Base-by-base conservation (phyloP, 2,329 filamentous ascomycete species). In the Ascochyta viciae-villosae region DNA sequence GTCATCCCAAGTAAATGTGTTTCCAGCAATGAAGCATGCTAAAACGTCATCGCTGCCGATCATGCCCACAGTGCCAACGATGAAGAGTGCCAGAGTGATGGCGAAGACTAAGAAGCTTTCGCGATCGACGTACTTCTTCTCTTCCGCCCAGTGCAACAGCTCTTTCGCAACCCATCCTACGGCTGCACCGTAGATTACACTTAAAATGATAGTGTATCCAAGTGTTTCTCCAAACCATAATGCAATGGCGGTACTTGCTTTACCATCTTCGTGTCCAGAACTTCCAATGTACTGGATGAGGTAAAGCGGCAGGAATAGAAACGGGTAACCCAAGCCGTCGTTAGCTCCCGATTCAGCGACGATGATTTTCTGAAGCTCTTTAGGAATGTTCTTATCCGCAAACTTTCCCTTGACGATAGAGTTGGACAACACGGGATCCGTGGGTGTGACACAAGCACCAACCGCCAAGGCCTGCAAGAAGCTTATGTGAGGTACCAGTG, bases 381-480 rank as follows among this genome's bases (percentile, higher is more conserved):
- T 88, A 0, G 93, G 92, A 16, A 96, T 88, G 71, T 96, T 95
- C 67, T 92, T 89, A 68, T 96, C 92, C 1, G 93, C 93, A 71
- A 96, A 97, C 66, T 91, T 93, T 29, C 92, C 92, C 78, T 96
- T 96, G 41, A 96, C 91, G 54, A 96, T 96, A 3, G 90, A 90
- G 61, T 95, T 94, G 15, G 90, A 94, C 34, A 96, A 76, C 1
- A 96, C 87, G 0, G 93, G 93, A 67, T 97, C 93, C 0, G 93
- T 96, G 0, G 92, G 93, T 2, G 93, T 95, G n/a, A 97, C 87
- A 68, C 92, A 96, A 0, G 92, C 90, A 1, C 87, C 92, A 10
- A 96, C 81, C 15, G 88, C 89, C 10, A 96, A 81, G 0, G 93
- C 90, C 63, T 95, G 89, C 2, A 96, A 80, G 61, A 95, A 90